Percentiles rank a stretch among this genome's conserved stretches.
These are phyloP conservation scores for Sporothrix pallida DNA, from an alignment of 2,329 filamentous ascomycete species.

Conservation along the genomic window DNA sequence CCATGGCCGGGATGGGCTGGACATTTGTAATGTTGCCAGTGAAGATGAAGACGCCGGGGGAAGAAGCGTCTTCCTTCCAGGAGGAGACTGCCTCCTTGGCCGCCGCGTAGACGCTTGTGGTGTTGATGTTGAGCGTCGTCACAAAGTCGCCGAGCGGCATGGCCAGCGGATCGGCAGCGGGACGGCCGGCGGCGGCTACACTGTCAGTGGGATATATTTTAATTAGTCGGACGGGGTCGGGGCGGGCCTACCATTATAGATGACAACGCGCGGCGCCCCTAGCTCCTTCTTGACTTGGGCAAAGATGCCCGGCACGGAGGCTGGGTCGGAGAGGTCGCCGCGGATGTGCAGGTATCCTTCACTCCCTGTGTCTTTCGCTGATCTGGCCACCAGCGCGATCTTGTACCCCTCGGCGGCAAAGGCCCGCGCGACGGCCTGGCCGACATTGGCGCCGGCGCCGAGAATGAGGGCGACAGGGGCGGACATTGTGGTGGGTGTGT, in stretches of 20 bases:
- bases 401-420: slow-evolving; percentile 52
- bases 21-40: slow-evolving; percentile 37
- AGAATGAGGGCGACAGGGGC: slow-evolving; percentile 48
- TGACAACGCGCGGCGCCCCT: slow-evolving; percentile 51
- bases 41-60: slow-evolving; percentile 35
- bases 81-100: slow-evolving; percentile 46
- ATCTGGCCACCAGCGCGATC: slow-evolving; percentile 49
- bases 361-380: slow-evolving; percentile 42
- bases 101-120: slow-evolving; percentile 48
- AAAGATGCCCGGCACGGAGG: slow-evolving; percentile 48
- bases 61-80: slow-evolving; percentile 42
- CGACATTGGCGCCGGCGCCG: slow-evolving; percentile 52
- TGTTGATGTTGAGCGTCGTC: slow-evolving; percentile 47
- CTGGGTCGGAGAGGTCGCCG: slow-evolving; percentile 47
- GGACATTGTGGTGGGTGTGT: neutral
- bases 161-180: slow-evolving; percentile 27
- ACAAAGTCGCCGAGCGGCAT: slow-evolving; percentile 32
- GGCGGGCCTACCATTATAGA: slow-evolving; percentile 48
- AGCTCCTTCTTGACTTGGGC: slow-evolving; percentile 46
- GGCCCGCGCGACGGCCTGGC: slow-evolving; percentile 45
- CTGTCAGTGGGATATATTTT: neutral
- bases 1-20: slow-evolving; percentile 27
- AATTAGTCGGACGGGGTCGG: neutral
- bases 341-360: slow-evolving; percentile 44
- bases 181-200: neutral